phyloP scores from a whole-genome alignment of 495 filamentous ascomycete species.

The Chlorociboria aeruginascens region DNA sequence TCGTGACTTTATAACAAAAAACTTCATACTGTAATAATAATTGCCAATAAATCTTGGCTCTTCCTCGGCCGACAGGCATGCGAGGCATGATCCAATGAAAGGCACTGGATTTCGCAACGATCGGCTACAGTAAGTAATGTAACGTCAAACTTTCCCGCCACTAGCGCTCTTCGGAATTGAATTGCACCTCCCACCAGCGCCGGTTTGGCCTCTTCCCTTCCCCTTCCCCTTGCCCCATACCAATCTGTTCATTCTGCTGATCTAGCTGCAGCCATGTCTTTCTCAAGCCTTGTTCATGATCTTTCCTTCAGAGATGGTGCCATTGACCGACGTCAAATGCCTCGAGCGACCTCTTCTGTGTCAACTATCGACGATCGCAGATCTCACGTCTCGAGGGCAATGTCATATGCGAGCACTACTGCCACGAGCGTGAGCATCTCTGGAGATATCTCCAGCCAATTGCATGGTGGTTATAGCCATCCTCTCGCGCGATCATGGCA shows the following conservation, averaged over 20 bases:
- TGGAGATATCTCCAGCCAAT: slow-evolving; percentile 86
- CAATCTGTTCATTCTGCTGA: neutral
- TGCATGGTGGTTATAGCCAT: slow-evolving; percentile 91
- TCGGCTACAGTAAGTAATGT: too few species aligned
- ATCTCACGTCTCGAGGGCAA: slow-evolving; percentile 62
- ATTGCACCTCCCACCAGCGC: neutral
- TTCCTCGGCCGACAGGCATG: too few species aligned
- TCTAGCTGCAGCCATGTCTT: slow-evolving; percentile 52
- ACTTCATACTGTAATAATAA: too few species aligned
- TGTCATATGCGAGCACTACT: slow-evolving; percentile 73
- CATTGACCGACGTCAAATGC: slow-evolving; percentile 27
- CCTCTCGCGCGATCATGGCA: slow-evolving; percentile 89
- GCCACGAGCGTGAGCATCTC: slow-evolving; percentile 91
- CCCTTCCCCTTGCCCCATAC: neutral
- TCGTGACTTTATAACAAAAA: too few species aligned
- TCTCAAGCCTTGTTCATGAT: slow-evolving; percentile 82
- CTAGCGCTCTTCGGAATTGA: slow-evolving; percentile 1
- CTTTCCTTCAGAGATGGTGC: slow-evolving; percentile 57
- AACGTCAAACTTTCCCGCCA: too few species aligned
- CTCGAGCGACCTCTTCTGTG: slow-evolving; percentile 26
- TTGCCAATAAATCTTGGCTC: too few species aligned
- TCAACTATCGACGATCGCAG: slow-evolving; percentile 46
- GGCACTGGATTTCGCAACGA: too few species aligned
- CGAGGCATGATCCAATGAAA: too few species aligned
- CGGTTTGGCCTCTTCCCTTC: neutral